These are phyloP conservation scores for Podila verticillata DNA, from an alignment of 192 early-diverging fungal genomes.

Conservation along the genomic window DNA sequence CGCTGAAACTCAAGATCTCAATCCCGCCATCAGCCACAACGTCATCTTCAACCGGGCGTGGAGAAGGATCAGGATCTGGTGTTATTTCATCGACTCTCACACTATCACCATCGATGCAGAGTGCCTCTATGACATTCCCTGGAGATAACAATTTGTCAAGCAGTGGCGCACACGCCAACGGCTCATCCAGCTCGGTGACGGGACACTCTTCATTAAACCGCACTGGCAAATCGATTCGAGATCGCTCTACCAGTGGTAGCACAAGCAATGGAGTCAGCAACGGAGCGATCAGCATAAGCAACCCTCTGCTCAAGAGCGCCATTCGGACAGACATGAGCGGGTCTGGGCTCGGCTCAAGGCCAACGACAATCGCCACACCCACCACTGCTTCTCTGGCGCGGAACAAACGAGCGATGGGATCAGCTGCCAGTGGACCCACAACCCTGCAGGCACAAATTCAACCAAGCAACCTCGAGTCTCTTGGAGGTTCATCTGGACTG, in stretches of 20 bases:
- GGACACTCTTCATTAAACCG: too few species aligned
- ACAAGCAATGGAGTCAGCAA: slow-evolving; percentile 5
- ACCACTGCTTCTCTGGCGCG: slow-evolving; percentile 15
- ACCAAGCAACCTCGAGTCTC: too few species aligned
- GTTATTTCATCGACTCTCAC: background rate
- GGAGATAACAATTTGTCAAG: too few species aligned
- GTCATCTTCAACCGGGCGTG: slow-evolving; percentile 11
- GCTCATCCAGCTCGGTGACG: too few species aligned
- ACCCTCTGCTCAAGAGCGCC: slow-evolving; percentile 7
- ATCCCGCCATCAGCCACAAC: slow-evolving; percentile 46
- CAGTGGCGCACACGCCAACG: too few species aligned
- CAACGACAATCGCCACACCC: slow-evolving; percentile 19
- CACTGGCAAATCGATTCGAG: slow-evolving; percentile 51
- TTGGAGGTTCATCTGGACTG: background rate
- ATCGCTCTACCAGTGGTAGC: background rate
- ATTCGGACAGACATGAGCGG: slow-evolving; percentile 26
- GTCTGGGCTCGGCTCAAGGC: background rate
- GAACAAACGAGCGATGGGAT: slow-evolving; percentile 10
- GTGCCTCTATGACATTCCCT: too few species aligned
- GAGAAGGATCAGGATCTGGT: background rate
- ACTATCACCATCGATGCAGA: background rate
- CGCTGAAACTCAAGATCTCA: slow-evolving; percentile 67
- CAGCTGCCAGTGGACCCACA: background rate
- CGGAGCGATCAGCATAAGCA: background rate
- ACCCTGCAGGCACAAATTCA: too few species aligned